These are phyloP conservation scores for Panaeolus cyanescens DNA, from an alignment of 768 basidiomycete genomes.

Conservation along the genomic window DNA sequence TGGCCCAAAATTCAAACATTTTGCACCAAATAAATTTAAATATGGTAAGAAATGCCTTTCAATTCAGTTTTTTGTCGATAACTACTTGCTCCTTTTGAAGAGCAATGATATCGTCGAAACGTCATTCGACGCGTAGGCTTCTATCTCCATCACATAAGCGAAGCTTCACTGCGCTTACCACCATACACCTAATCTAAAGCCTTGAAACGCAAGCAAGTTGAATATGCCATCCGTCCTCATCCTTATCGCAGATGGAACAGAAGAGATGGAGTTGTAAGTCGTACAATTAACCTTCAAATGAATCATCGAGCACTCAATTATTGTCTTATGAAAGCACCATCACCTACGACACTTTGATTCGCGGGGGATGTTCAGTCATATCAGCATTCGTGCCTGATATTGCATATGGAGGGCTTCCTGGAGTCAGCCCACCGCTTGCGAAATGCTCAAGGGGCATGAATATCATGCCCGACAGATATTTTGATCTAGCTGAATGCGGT, in stretches of 20 bases:
- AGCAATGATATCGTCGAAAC: too few species aligned
- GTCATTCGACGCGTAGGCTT: too few species aligned
- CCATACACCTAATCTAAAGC: too few species aligned
- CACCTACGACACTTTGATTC: constrained; percentile 79
- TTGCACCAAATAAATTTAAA: too few species aligned
- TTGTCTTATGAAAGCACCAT: constrained; percentile 55
- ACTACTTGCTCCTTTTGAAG: too few species aligned
- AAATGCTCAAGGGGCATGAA: constrained; percentile 74
- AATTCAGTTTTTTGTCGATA: too few species aligned
- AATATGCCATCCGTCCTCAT: constrained; percentile 62
- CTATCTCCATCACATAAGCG: too few species aligned
- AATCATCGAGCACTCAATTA: neutral
- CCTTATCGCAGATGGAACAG: constrained; percentile 79
- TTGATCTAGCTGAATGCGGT: constrained; percentile 44
- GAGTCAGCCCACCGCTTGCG: constrained; percentile 46
- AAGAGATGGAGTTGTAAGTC: constrained; percentile 87
- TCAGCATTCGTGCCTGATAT: constrained; percentile 64
- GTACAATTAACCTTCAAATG: neutral
- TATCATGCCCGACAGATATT: constrained; percentile 65
- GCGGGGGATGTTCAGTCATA: constrained; percentile 65
- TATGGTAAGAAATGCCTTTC: too few species aligned
- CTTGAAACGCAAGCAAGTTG: neutral
- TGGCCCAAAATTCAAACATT: too few species aligned
- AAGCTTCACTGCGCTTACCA: too few species aligned
- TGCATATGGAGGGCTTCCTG: constrained; percentile 17